Evolutionary conservation across 805 yeast species (phyloP).

Genomic region (Zygosaccharomyces rouxii): DNA sequence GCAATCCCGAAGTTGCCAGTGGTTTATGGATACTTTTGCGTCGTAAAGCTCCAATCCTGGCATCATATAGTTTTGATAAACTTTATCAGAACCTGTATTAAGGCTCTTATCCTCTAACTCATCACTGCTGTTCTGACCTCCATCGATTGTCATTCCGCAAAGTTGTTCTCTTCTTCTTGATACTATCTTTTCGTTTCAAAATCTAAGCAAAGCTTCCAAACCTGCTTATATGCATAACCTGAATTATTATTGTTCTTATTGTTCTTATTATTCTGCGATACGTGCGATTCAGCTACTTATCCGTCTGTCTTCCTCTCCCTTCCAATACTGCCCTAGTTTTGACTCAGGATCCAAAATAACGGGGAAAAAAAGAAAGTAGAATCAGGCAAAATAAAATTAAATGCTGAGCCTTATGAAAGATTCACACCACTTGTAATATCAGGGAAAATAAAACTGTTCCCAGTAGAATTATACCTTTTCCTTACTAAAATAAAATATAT

Average conservation of each 20-base stretch:
- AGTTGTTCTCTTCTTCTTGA: background rate
- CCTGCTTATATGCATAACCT: background rate
- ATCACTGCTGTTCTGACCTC: constrained; percentile 16
- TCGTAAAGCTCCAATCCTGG: constrained; percentile 32
- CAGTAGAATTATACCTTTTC: too few species aligned
- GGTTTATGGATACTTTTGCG: constrained; percentile 36
- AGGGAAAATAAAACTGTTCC: background rate
- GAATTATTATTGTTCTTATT: background rate
- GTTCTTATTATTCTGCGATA: background rate
- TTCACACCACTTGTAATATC: background rate
- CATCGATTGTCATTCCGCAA: constrained; percentile 20
- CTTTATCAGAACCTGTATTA: constrained; percentile 29
- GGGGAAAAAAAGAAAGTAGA: background rate
- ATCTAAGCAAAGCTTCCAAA: background rate
- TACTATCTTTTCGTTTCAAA: background rate
- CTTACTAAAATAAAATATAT: too few species aligned
- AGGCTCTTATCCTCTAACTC: constrained; percentile 24
- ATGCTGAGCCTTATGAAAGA: background rate
- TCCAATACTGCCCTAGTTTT: background rate
- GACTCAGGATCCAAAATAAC: background rate
- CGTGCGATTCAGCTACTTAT: background rate
- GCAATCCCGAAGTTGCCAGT: constrained; percentile 83
- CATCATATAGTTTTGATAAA: constrained; percentile 33
- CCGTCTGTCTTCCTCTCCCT: background rate
- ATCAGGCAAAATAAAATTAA: background rate